Evolutionary conservation across 2,329 filamentous ascomycete species (phyloP).

Genomic region (Coccinonectria pachysandricola): DNA sequence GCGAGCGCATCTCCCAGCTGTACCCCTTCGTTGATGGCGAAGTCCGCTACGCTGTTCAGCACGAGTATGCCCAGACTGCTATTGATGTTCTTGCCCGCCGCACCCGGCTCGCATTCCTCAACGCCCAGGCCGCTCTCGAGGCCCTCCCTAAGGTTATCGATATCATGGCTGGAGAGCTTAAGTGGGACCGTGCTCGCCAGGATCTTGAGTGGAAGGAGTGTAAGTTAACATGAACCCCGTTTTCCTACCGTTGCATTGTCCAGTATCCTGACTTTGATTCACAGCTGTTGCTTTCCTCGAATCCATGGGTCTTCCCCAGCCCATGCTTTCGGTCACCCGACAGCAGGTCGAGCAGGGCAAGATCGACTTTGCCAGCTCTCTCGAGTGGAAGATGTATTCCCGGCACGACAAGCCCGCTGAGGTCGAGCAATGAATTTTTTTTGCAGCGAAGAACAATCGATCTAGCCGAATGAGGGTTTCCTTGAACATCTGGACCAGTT

Average conservation of each 20-base stretch:
- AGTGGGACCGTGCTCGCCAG: slow-evolving; percentile 64
- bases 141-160: slow-evolving; percentile 79
- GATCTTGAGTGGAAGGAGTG: slow-evolving; percentile 73
- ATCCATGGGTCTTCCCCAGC: slow-evolving; percentile 55
- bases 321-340: slow-evolving; percentile 46
- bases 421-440: slow-evolving; percentile 3
- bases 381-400: slow-evolving; percentile 54
- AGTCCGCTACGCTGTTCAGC: slow-evolving; percentile 73
- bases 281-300: slow-evolving; percentile 50
- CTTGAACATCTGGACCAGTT: no score
- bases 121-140: slow-evolving; percentile 82
- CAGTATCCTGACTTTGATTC: no score
- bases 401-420: slow-evolving; percentile 43
- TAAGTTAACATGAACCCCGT: no score
- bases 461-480: slow-evolving; percentile 1
- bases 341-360: slow-evolving; percentile 52
- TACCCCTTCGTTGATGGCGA: slow-evolving; percentile 93
- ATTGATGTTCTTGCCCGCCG: slow-evolving; percentile 79
- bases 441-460: background rate
- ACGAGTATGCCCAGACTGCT: slow-evolving; percentile 88
- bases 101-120: slow-evolving; percentile 79
- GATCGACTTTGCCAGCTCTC: slow-evolving; percentile 44
- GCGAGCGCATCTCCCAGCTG: slow-evolving; percentile 65
- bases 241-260: background rate
- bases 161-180: slow-evolving; percentile 75